Base-by-base conservation (phyloP, 2,329 filamentous ascomycete genomes). In the Leptographium galeiforme region DNA sequence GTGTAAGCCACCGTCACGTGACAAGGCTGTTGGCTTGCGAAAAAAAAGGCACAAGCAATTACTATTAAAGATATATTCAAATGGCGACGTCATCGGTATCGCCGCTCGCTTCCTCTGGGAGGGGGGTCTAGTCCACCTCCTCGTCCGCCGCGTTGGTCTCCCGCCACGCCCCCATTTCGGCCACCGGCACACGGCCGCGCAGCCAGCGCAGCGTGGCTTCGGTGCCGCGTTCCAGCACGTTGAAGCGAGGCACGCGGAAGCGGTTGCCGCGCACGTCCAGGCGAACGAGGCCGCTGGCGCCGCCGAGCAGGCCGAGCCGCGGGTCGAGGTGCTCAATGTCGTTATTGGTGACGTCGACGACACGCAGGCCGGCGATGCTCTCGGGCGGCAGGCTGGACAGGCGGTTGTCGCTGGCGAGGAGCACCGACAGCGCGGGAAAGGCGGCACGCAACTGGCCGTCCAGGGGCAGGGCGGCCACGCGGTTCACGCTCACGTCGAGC, bases 171-270 rank as follows among this genome's bases (percentile, higher is more conserved):
- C 66, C 73, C 76, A 75, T 78, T 61, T 81, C 78, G 0, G 73
- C 76, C 1, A 75, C 72, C 0, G 87, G 82, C 39, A 95, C 84
- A 53, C 85, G 78, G 33, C 88, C 85, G 56, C 87, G 78, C 50
- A 96, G 67, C 85, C 89, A 95, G 50, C 82, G 75, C 59, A 96
- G 70, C 0, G 89, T 84, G 2, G 87, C 85, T 61, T 95, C 89
- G 0, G 90, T 96, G 0, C 91, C 91, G 57, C 89, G 86, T 56
- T 91, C 86, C 48, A 97, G 70, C 8, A 95, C 78, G 57, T 85
- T 86, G 71, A 85, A 90, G 54, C 87, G 81, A 0, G 91, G 91
- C 36, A 96, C 89, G 36, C 88, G 77, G 69, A 97, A 97, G 36
- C 82, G 77, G 65, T 97, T 97, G 0, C 89, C 89, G 33, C 79